Conservation (phyloP, 176 grass and related monocot genomes). For the Oropetium thomaeum region DNA sequence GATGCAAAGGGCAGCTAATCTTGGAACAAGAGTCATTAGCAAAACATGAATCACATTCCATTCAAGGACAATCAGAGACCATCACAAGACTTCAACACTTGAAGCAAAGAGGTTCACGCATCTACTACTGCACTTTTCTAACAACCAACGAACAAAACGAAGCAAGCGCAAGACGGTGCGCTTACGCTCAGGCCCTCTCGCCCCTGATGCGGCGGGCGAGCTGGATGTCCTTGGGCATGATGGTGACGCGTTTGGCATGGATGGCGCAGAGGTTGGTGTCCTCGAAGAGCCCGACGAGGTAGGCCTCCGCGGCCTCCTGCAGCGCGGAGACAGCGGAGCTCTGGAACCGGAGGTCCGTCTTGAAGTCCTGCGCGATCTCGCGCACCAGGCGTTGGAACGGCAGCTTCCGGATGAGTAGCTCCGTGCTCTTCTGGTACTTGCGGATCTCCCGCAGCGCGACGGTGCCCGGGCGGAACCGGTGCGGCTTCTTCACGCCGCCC, state of each 20-base stretch:
- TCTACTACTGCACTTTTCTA: no score
- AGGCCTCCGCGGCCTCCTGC: constrained; percentile 77
- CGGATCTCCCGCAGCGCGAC: constrained; percentile 71
- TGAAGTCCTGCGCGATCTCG: constrained; percentile 85
- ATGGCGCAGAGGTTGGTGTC: constrained; percentile 89
- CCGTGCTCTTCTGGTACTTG: constrained; percentile 94
- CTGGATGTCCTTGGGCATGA: constrained; percentile 92
- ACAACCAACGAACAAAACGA: no score
- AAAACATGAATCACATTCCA: no score
- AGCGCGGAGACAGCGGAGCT: constrained; percentile 66
- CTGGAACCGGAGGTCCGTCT: constrained; percentile 76
- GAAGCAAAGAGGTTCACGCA: no score
- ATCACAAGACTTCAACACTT: no score
- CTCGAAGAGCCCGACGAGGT: constrained; percentile 77
- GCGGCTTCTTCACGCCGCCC: constrained; percentile 82
- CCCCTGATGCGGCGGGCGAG: constrained; percentile 70
- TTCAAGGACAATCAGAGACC: no score
- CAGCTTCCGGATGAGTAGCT: constrained; percentile 83
- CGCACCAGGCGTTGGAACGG: constrained; percentile 70
- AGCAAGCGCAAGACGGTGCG: no score
- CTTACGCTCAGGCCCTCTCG: constrained; percentile 62
- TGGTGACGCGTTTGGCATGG: constrained; percentile 77
- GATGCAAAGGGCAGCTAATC: no score
- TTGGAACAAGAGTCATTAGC: no score
- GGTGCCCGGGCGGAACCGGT: constrained; percentile 63